phyloP scores from a whole-genome alignment of 2,329 filamentous ascomycete species.

The Verticillium isaacii region DNA sequence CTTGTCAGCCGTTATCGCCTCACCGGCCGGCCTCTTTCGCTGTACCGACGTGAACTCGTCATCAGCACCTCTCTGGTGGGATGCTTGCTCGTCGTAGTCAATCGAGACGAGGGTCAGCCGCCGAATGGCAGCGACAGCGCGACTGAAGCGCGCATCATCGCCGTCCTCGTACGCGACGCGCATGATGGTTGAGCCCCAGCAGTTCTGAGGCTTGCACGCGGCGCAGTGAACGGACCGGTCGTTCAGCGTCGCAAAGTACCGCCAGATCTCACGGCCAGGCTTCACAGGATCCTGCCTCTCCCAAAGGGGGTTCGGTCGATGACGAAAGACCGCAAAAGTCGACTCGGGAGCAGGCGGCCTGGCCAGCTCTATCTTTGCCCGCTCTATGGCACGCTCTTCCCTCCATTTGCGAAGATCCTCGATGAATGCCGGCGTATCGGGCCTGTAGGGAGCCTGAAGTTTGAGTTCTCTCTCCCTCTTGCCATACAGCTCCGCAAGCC shows the following conservation, averaged over 20 bases:
- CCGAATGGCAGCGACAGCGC: slow-evolving; percentile 4
- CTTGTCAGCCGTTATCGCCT: neutral
- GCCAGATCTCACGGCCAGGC: neutral
- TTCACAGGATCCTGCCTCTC: neutral
- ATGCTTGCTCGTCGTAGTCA: slow-evolving; percentile 1
- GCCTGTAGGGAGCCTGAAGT: neutral
- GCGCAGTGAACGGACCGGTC: neutral
- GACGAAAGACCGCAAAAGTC: neutral
- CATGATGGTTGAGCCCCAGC: slow-evolving; percentile 7
- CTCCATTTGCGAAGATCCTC: neutral
- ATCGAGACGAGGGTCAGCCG: slow-evolving; percentile 3
- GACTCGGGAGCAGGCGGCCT: neutral
- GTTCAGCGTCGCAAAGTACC: neutral
- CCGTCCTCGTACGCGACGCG: slow-evolving; percentile 6
- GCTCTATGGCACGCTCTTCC: neutral
- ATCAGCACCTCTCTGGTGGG: too few relatives aligned
- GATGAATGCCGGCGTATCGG: neutral
- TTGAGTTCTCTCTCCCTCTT: neutral
- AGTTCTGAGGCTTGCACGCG: neutral
- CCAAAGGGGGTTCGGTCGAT: neutral
- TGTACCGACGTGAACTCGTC: too few relatives aligned
- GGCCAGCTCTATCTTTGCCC: neutral
- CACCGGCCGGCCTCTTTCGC: too few relatives aligned
- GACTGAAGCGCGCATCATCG: neutral
- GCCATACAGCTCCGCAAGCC: neutral